Evolutionary conservation across 768 basidiomycete genomes (phyloP).

Genomic region (Kwoniella pini): DNA sequence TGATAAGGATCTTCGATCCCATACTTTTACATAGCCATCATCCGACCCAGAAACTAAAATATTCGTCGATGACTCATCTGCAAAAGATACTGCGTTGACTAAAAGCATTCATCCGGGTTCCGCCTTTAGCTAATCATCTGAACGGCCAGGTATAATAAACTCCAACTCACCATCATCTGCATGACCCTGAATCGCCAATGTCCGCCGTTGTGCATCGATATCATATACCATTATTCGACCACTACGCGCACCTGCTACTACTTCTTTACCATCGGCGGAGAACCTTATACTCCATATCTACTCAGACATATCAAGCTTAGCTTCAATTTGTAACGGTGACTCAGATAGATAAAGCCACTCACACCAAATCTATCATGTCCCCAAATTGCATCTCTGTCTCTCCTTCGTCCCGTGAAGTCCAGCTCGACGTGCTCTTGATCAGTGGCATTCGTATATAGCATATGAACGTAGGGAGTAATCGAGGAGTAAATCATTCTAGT

Average conservation of each 20-base stretch:
- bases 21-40: slow-evolving; percentile 91
- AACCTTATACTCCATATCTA: slow-evolving; percentile 94
- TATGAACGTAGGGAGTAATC: slow-evolving; percentile 59
- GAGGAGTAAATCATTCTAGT: slow-evolving; percentile 87
- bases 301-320: slow-evolving; percentile 46
- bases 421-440: slow-evolving; percentile 49
- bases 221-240: slow-evolving; percentile 74
- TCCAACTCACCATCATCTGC: slow-evolving; percentile 63
- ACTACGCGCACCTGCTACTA: slow-evolving; percentile 76
- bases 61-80: slow-evolving; percentile 87
- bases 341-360: slow-evolving; percentile 59
- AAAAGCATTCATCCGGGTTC: too few species aligned
- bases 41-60: slow-evolving; percentile 94
- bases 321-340: slow-evolving; percentile 56
- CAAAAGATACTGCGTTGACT: slow-evolving; percentile 92
- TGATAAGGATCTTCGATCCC: slow-evolving; percentile 65
- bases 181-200: slow-evolving; percentile 85
- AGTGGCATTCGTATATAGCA: slow-evolving; percentile 48
- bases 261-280: slow-evolving; percentile 92
- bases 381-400: slow-evolving; percentile 4
- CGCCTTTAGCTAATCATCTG: too few species aligned
- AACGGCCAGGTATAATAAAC: not conserved
- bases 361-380: slow-evolving; percentile 50
- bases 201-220: slow-evolving; percentile 72
- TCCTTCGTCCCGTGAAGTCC: slow-evolving; percentile 33